Evolutionary conservation across 108 stramenopile species (phyloP).

Genomic region (Nitzschia palea): DNA sequence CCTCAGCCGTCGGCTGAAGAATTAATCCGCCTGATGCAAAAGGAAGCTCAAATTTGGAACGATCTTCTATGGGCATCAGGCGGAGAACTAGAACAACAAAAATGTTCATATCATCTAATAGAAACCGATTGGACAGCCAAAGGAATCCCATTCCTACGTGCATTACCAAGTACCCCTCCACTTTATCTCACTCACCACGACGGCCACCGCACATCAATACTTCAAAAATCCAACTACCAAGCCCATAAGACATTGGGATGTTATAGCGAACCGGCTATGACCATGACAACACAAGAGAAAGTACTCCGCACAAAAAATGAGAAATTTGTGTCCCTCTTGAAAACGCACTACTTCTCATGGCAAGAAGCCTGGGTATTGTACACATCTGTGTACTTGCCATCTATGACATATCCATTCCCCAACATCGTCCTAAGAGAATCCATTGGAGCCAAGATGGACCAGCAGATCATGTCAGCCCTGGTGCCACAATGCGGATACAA

Average conservation of each 20-base stretch:
- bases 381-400: background rate
- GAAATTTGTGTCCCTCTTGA: no score
- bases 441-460: background rate
- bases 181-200: no score
- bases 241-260: no score
- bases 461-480: no score
- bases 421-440: background rate
- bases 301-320: no score
- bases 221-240: no score
- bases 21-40: background rate
- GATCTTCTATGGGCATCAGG: background rate
- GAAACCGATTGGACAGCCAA: background rate
- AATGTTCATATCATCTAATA: background rate
- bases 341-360: no score
- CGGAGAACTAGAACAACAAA: background rate
- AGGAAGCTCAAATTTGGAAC: background rate
- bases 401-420: background rate
- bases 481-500: no score
- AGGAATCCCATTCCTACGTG: background rate
- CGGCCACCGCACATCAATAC: no score
- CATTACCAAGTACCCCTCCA: background rate
- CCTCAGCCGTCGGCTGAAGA: background rate
- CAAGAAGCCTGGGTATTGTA: no score
- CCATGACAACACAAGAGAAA: no score
- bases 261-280: no score